A percentile compares a stretch with the other conserved stretches of the same genome.
Evolutionary conservation across 331 rosid species (phyloP).

Genomic region (Malus hybrid): DNA sequence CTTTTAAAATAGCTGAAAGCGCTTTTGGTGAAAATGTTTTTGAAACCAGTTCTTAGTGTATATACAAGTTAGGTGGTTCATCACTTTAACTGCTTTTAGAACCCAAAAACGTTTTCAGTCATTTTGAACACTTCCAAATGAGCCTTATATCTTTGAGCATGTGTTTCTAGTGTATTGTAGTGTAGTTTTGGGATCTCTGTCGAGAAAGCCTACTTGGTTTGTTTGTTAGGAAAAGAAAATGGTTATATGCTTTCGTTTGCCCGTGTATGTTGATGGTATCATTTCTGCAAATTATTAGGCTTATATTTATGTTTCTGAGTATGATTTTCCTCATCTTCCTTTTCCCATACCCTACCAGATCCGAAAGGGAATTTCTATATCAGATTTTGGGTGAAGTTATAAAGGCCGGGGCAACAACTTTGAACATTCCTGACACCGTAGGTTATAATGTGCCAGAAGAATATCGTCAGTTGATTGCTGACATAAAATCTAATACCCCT

Average conservation of each 20-base stretch:
- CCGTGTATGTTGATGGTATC: not conserved
- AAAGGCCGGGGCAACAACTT: slow-evolving; percentile 93
- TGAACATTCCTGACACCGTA: slow-evolving; percentile 93
- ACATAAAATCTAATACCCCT: slow-evolving; percentile 79
- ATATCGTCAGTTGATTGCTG: slow-evolving; percentile 74
- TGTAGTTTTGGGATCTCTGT: not conserved
- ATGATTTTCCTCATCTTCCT: not conserved
- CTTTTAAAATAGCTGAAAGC: no score
- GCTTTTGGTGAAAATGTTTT: no score
- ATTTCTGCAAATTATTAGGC: not conserved
- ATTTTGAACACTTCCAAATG: no score
- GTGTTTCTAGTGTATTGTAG: no score
- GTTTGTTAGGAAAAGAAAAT: not conserved
- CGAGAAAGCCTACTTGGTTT: not conserved
- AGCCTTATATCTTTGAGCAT: no score
- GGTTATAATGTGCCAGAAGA: slow-evolving; percentile 67
- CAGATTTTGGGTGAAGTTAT: slow-evolving; percentile 85
- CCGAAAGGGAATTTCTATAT: slow-evolving; percentile 82
- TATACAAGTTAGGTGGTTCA: no score
- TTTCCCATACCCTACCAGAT: slow-evolving; percentile 33
- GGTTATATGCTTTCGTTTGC: not conserved
- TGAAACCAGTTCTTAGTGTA: no score
- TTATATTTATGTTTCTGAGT: not conserved
- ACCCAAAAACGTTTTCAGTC: no score
- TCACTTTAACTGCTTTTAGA: no score